A percentile compares a stretch with the other conserved stretches of the same genome.
Evolutionary conservation across 2,329 filamentous ascomycete genomes (phyloP).

Genomic region (Diaporthe ilicicola): DNA sequence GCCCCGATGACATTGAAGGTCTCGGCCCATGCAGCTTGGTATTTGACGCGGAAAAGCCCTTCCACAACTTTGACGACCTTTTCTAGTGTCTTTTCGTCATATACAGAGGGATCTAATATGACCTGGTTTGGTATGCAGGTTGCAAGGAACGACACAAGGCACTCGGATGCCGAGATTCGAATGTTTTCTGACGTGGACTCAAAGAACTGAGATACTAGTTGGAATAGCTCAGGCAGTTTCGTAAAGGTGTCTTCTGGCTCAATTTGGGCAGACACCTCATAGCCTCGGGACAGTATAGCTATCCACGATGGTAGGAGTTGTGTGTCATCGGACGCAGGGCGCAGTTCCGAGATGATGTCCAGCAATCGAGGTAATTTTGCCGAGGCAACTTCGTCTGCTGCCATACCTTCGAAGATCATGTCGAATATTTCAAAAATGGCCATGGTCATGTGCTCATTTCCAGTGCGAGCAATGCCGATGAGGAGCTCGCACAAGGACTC

Average conservation of each 20-base stretch:
- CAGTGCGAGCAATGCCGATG: constrained; percentile 86
- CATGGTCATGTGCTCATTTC: constrained; percentile 96
- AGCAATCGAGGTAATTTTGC: constrained; percentile 88
- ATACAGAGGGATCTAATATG: constrained; percentile 87
- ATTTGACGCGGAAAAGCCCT: constrained; percentile 85
- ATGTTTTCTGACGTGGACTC: constrained; percentile 92
- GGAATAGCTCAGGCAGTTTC: constrained; percentile 86
- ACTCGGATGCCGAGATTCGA: constrained; percentile 92
- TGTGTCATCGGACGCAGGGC: constrained; percentile 91
- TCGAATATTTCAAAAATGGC: constrained; percentile 97
- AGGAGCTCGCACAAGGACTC: constrained; percentile 90
- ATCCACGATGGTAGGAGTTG: constrained; percentile 97
- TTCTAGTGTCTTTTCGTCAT: constrained; percentile 88
- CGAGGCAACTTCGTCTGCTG: constrained; percentile 83
- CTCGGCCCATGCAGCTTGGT: constrained; percentile 93
- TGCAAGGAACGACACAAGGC: constrained; percentile 89
- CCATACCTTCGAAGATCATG: constrained; percentile 93
- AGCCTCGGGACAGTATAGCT: constrained; percentile 91
- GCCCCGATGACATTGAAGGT: constrained; percentile 89
- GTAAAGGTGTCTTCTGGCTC: constrained; percentile 91
- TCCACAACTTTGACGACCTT: constrained; percentile 79
- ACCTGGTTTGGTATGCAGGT: constrained; percentile 88
- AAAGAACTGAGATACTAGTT: constrained; percentile 81
- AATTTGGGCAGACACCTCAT: constrained; percentile 90
- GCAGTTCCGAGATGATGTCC: constrained; percentile 90